phyloP scores from a whole-genome alignment of 345 rosid genomes.

The Psidium guajava region DNA sequence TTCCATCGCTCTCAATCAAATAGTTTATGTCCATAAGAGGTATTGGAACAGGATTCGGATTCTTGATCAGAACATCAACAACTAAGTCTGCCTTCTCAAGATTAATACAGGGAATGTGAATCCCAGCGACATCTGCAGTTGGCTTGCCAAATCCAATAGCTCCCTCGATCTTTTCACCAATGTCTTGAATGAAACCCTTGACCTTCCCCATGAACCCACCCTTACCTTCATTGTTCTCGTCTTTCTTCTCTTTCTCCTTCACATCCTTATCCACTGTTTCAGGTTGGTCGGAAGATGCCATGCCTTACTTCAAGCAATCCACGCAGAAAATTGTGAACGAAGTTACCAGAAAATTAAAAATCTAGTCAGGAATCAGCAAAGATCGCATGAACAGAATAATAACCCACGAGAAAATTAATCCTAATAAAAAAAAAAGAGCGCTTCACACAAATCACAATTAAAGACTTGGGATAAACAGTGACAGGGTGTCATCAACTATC shows the following conservation, averaged over 20 bases:
- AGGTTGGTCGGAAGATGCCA: constrained; percentile 67
- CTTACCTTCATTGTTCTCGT: constrained; percentile 45
- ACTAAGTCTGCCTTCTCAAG: constrained; percentile 77
- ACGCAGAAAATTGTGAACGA: not conserved
- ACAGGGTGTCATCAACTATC: not conserved
- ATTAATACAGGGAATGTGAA: constrained; percentile 72
- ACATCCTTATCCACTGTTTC: constrained; percentile 43
- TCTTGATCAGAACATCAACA: constrained; percentile 80
- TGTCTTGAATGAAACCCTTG: constrained; percentile 85
- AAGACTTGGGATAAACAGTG: not conserved
- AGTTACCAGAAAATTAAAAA: not conserved
- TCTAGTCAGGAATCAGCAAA: not conserved
- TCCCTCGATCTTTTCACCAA: constrained; percentile 88
- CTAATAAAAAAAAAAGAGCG: not conserved
- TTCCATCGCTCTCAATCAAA: constrained; percentile 77
- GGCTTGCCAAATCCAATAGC: constrained; percentile 95
- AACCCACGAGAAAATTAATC: not conserved
- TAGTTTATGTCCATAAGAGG: constrained; percentile 80
- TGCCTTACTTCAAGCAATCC: constrained; percentile 11
- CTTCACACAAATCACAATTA: not conserved
- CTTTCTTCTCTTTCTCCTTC: constrained; percentile 36
- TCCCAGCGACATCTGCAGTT: constrained; percentile 74
- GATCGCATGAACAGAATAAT: not conserved
- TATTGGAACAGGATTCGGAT: constrained; percentile 88
- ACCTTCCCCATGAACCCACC: constrained; percentile 89